Base-by-base conservation (phyloP, 108 stramenopile genomes). In the Nitzschia sp. region DNA sequence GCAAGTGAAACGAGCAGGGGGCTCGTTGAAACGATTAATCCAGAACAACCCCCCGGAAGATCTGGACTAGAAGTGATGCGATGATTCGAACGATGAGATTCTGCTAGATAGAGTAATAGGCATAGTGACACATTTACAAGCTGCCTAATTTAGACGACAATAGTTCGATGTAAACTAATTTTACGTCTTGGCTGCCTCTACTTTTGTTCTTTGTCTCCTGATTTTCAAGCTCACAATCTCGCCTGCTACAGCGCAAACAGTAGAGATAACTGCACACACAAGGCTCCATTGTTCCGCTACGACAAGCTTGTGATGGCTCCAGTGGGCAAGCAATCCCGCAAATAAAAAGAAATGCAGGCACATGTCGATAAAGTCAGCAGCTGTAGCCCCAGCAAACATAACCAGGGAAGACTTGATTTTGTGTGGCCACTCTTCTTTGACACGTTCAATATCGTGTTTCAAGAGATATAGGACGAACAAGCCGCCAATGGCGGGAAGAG, bases 241-340 rank as follows among this genome's bases (percentile, higher is more conserved):
- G 2, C 66, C 66, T 21, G 36, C 21, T 3, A 68, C 66, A 19
- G 66, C 66, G 30, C 66, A 54, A 3, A 68, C 21, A 1, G 66
- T 68, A 18, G 51, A 54, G 18, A 33, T 29, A 35, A 68, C 29
- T 5, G 66, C 66, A 46, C 66, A 68, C 18, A 23, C 33, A 5
- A 68, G 23, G 46, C 66, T 68, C 54, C 54, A 28, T 28, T 68
- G n/a, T 55, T 68, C 66, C 5, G 54, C 54, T 6, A 68, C 66
- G 18, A 55, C 53, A 19, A 68, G 32, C 8, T 23, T 19, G 2
- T 53, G 30, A 26, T 68, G 66, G 24, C 66, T 36, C 51, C 53
- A 36, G 30, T 68, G 66, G 30, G 29, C 31, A 29, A 30, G 31
- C 5, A 68, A 31, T n/a, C 49, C 66, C 26, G 53, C 53, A 21